Evolutionary conservation across 2,329 filamentous ascomycete genomes (phyloP), one percentile per base, ranked within the genome.

Genomic region (Ascochyta fabae): DNA sequence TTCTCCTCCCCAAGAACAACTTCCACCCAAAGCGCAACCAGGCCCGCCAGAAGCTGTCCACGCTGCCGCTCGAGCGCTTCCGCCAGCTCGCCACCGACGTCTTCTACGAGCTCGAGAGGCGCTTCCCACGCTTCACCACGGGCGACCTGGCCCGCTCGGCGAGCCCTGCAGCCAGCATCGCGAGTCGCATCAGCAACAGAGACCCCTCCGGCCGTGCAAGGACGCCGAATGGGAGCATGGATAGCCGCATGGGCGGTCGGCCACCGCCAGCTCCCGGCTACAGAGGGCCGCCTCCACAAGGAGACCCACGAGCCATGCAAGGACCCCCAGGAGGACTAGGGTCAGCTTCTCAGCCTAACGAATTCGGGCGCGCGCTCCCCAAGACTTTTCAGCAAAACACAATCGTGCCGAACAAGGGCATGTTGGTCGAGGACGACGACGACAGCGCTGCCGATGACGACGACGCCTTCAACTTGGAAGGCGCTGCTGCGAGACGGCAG

Each of bases 11-110:
- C n/a, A 92, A 94, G 74, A 84, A 88, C 62, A 89, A 87, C 61
- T 98, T 98, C 77, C 95, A 99, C 75, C 92, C 93, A 2, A 99
- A 98, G 78, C 89, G 95, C 60, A 99, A 99, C 73, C 93, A 98
- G 75, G 95, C 95, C n/a, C 86, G 95, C 36, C 92, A 97, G 76
- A 96, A 96, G 75, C 85, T 99, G 19, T 94, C 92, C 0, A 96
- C 93, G 0, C 84, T 99, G 13, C 92, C 92, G 3, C 87, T 90
- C 22, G 88, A 91, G 24, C 84, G 94, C 54, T 99, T 99, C 72
- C 86, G 91, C 65, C 93, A 98, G 70, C 83, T 99, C 6, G 94
- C 92, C 9, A 96, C 92, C 38, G 95, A 99, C 77, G 94, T 99
- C 16, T 98, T 95, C 73, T 96, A 91, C 77, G 95, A 99, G 75